Conservation (phyloP, 805 yeast species). For the Pichia thaimueangensis region DNA sequence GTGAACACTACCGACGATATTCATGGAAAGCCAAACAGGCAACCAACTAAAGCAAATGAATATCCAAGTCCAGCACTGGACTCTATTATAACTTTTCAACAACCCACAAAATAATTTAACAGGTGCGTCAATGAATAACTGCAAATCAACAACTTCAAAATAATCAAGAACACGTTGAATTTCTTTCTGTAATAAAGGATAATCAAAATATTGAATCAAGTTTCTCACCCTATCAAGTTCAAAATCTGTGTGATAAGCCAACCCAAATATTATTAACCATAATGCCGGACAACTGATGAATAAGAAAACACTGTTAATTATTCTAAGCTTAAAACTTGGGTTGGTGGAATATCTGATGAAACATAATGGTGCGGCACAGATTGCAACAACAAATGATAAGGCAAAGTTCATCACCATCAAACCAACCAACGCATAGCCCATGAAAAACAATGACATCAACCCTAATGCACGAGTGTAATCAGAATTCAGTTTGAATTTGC, state of each 20-base stretch:
- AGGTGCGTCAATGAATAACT: slow-evolving; percentile 27
- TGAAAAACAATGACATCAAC: slow-evolving; percentile 39
- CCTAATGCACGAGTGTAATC: slow-evolving; percentile 23
- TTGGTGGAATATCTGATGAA: slow-evolving; percentile 39
- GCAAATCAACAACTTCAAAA: slow-evolving; percentile 10
- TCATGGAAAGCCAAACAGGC: slow-evolving; percentile 61
- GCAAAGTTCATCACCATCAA: slow-evolving; percentile 80
- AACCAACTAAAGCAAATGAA: slow-evolving; percentile 70
- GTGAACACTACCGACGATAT: slow-evolving; percentile 22
- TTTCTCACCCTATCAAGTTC: slow-evolving; percentile 27
- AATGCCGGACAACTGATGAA: slow-evolving; percentile 29
- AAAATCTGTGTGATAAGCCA: slow-evolving; percentile 18
- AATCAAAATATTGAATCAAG: slow-evolving; percentile 25
- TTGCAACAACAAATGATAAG: slow-evolving; percentile 64
- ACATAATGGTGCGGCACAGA: slow-evolving; percentile 70
- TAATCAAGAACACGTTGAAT: slow-evolving; percentile 15
- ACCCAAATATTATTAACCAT: slow-evolving; percentile 25
- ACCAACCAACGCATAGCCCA: slow-evolving; percentile 66
- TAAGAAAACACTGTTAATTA: slow-evolving; percentile 23
- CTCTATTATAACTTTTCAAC: slow-evolving; percentile 55
- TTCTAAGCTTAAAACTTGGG: neutral
- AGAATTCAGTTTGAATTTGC: slow-evolving; percentile 10
- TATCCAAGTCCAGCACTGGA: slow-evolving; percentile 84
- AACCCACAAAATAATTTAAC: slow-evolving; percentile 44
- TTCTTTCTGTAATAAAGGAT: slow-evolving; percentile 16